Evolutionary conservation across 2,329 filamentous ascomycete genomes (phyloP), one percentile per base, ranked within the genome.

Genomic region (Exophiala alcalophila): DNA sequence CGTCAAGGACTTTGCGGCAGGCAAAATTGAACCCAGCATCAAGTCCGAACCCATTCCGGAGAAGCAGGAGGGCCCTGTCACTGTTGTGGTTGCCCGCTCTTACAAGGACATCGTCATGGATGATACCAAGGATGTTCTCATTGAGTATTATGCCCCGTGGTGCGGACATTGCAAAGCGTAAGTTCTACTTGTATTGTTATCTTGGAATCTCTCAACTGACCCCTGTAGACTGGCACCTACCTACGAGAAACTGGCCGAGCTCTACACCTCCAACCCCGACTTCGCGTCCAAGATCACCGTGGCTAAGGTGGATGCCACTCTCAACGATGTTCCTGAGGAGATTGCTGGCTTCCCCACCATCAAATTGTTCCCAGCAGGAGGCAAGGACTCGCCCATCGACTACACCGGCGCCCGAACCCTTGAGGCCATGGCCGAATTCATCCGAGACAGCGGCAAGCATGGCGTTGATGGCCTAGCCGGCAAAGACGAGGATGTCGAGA

Each of bases 261-360:
- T 81, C 49, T 83, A 75, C 65, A 64, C 68, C 53, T 63, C 70
- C 19, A 63, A 70, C 56, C 55, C 66, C 27, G 73, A 73, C 18
- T 65, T 70, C 49, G 65, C 65, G 52, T 66, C 74, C 60, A 76
- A 81, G 75, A 80, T 79, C 68, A 77, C 71, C 59, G 80, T 80
- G 74, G 84, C 73, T 70, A 98, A 98, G 84, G 84, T 98, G 57
- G 92, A 98, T 63, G 92, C 92, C 47, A 98, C 92, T 51, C 71
- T 73, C 72, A 98, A 98, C 74, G 92, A 98, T 60, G 87, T 97
- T 45, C 92, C 92, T 45, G 91, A 97, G 69, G 87, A 95, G 73
- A 88, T 98, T 63, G 80, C 87, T 69, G 92, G 92, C 54, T 98
- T 98, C 84, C 92, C 92, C 44, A 98, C 92, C 67, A 96, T 98